Conservation (phyloP, 192 early-diverging fungal genomes). For the Linnemannia exigua region DNA sequence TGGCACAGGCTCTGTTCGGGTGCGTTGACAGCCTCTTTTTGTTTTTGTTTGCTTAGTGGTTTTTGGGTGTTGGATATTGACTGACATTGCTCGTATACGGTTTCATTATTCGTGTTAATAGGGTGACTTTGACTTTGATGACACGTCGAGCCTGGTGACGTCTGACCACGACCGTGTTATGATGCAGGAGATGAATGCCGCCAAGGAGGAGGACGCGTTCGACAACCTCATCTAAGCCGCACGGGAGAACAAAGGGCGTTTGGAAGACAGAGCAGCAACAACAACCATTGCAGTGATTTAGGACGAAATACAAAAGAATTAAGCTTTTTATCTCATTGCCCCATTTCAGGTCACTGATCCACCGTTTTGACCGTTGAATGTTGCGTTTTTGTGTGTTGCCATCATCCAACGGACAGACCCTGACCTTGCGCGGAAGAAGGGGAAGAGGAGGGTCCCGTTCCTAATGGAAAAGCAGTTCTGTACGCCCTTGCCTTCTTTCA, state of each 20-base stretch:
- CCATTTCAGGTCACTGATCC: too few relatives aligned
- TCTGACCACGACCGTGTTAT: slow-evolving; percentile 55
- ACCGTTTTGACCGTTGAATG: too few relatives aligned
- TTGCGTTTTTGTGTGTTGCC: too few relatives aligned
- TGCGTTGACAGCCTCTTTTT: slow-evolving; percentile 31
- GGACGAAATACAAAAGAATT: too few relatives aligned
- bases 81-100: neutral
- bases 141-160: slow-evolving; percentile 54
- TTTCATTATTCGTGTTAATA: slow-evolving; percentile 19
- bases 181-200: slow-evolving; percentile 50
- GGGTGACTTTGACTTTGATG: slow-evolving; percentile 75
- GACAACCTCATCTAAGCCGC: slow-evolving; percentile 44
- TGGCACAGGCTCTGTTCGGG: slow-evolving; percentile 80
- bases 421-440: too few relatives aligned
- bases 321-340: too few relatives aligned
- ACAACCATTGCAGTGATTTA: too few relatives aligned
- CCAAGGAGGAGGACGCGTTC: slow-evolving; percentile 44
- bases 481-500: neutral
- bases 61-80: neutral
- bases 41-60: neutral
- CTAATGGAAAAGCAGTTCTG: too few relatives aligned
- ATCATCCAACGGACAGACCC: too few relatives aligned
- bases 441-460: too few relatives aligned
- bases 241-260: too few relatives aligned
- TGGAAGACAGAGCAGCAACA: too few relatives aligned